Percentiles rank a stretch among this genome's conserved stretches.
phyloP scores from a whole-genome alignment of 2,329 filamentous ascomycete species.

The Clonostachys sp. region DNA sequence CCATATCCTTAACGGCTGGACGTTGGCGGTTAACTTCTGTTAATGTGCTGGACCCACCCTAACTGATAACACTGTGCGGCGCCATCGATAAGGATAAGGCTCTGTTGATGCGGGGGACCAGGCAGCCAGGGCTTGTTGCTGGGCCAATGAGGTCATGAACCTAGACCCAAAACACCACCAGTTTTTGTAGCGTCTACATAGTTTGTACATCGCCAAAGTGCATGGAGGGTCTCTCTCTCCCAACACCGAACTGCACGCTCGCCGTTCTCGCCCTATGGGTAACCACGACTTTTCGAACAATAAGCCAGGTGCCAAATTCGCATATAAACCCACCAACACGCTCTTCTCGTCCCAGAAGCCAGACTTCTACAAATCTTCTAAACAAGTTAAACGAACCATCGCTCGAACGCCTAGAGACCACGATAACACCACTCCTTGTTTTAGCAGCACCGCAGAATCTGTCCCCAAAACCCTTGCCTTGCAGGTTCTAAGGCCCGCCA shows the following conservation, averaged over 20 bases:
- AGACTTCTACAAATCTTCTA: conserved; percentile 4
- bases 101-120: too few species aligned
- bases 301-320: conserved; percentile 5
- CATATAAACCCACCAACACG: conserved; percentile 7
- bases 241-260: neutral
- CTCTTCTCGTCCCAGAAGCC: conserved; percentile 4
- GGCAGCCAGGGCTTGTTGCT: neutral
- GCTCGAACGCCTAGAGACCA: neutral
- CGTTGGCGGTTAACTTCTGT: too few species aligned
- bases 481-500: conserved; percentile 11
- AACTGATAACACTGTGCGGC: too few species aligned
- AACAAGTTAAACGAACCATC: neutral
- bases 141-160: conserved; percentile 2
- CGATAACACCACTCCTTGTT: too few species aligned
- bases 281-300: neutral
- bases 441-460: conserved; percentile 2
- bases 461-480: neutral
- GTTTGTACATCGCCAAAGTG: too few species aligned
- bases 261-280: neutral
- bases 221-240: neutral
- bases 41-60: too few species aligned
- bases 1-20: too few species aligned
- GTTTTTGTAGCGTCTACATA: neutral
- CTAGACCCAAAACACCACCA: neutral
- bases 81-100: too few species aligned